Percentiles rank a stretch among this genome's conserved stretches.
These are phyloP conservation scores for Diospyros lotus DNA, from an alignment of 148 eudicot genomes.

Conservation along the genomic window DNA sequence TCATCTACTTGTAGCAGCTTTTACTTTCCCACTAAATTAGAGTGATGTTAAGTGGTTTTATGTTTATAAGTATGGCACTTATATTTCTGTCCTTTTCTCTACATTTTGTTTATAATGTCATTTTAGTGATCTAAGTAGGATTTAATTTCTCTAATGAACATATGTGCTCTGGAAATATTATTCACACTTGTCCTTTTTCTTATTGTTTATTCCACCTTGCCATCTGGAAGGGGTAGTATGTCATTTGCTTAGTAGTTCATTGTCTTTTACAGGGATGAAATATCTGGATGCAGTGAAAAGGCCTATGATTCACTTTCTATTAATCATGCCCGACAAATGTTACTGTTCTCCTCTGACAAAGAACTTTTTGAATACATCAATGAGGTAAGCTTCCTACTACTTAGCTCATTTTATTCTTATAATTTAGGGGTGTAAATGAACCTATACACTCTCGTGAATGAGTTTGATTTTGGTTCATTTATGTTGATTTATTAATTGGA, in stretches of 20 bases:
- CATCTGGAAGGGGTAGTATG: not conserved
- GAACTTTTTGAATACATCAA: constrained; percentile 67
- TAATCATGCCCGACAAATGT: constrained; percentile 66
- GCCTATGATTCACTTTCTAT: constrained; percentile 88
- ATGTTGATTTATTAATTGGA: too few relatives aligned
- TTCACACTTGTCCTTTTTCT: not conserved
- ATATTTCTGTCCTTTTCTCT: not conserved
- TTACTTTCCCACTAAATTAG: too few relatives aligned
- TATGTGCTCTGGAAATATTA: not conserved
- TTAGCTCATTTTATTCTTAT: not conserved
- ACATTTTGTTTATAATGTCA: not conserved
- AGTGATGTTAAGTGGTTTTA: too few relatives aligned
- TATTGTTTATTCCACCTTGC: not conserved
- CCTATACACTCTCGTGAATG: too few relatives aligned
- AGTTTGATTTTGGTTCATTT: too few relatives aligned
- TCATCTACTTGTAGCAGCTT: not conserved
- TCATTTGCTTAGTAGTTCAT: constrained; percentile 8
- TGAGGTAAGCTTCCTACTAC: constrained; percentile 43
- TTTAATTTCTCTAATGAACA: not conserved
- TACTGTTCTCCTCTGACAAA: constrained; percentile 70
- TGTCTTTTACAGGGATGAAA: constrained; percentile 74
- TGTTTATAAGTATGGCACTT: not conserved
- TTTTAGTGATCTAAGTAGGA: not conserved
- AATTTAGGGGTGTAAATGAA: not conserved
- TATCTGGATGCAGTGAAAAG: constrained; percentile 94